Percentiles rank a stretch among this genome's conserved stretches.
Conservation (phyloP, 352 stramenopile genomes). For the Globisporangium acanthophoron region DNA sequence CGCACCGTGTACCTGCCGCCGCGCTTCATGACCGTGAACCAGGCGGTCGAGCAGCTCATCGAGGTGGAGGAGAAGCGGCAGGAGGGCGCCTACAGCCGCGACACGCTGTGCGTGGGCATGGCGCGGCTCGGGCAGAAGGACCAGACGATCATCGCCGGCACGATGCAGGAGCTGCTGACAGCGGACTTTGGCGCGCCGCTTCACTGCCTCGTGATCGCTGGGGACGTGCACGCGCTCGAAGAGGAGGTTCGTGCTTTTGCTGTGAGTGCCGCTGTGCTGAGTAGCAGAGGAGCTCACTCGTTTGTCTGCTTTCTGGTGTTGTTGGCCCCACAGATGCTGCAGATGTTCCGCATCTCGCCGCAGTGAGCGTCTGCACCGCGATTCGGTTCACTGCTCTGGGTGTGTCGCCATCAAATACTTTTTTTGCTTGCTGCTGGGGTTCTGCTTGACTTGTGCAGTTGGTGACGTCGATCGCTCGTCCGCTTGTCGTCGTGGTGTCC, state of each 20-base stretch:
- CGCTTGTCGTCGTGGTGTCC: neutral
- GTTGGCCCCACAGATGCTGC: neutral
- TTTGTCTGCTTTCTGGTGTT: neutral
- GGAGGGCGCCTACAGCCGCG: slow-evolving; percentile 83
- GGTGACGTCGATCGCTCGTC: neutral
- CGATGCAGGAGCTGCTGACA: slow-evolving; percentile 90
- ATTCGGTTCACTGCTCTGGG: no score
- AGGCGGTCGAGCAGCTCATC: slow-evolving; percentile 94
- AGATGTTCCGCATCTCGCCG: neutral
- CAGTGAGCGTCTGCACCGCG: neutral
- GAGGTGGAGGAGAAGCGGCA: slow-evolving; percentile 88
- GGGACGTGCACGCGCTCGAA: slow-evolving; percentile 95
- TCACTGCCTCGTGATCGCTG: slow-evolving; percentile 96
- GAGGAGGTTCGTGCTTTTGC: slow-evolving; percentile 70
- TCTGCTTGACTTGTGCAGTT: neutral
- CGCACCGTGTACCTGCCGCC: slow-evolving; percentile 92
- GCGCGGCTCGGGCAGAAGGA: slow-evolving; percentile 92
- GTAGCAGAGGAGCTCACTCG: neutral
- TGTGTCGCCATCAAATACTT: no score
- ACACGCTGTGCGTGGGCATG: slow-evolving; percentile 90
- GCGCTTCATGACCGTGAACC: slow-evolving; percentile 97
- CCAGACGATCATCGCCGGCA: slow-evolving; percentile 94
- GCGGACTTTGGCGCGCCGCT: slow-evolving; percentile 95
- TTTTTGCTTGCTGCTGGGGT: neutral
- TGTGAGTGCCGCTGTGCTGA: neutral